These are phyloP conservation scores for Mariannaea elegans DNA, from an alignment of 2,329 filamentous ascomycete genomes.

Conservation along the genomic window DNA sequence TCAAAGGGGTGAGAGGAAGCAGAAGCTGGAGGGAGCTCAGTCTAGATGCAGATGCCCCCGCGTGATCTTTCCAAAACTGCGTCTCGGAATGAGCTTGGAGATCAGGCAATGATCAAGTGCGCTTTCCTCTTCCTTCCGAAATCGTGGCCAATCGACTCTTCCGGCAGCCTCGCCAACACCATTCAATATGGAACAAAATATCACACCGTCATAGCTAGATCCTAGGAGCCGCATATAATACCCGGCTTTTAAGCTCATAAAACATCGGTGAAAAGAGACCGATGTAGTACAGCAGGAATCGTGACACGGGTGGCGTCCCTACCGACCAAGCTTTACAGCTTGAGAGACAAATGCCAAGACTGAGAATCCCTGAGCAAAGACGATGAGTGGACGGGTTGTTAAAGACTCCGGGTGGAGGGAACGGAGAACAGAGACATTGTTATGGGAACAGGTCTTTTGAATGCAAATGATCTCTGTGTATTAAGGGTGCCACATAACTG, in stretches of 20 bases:
- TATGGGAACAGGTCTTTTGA: background rate
- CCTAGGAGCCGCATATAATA: conserved; percentile 9
- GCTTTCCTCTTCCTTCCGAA: background rate
- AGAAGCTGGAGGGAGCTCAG: background rate
- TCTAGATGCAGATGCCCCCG: background rate
- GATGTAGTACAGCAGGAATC: conserved; percentile 22
- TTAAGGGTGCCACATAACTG: conserved; percentile 3
- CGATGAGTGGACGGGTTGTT: background rate
- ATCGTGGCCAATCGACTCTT: background rate
- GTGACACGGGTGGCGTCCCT: conserved; percentile 26
- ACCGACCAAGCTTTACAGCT: conserved; percentile 1
- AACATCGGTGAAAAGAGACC: conserved; percentile 22
- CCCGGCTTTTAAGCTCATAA: conserved; percentile 8
- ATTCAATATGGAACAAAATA: background rate
- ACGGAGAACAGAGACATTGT: conserved; percentile 4
- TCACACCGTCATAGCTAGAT: conserved; percentile 10
- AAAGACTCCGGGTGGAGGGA: background rate
- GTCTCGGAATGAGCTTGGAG: background rate
- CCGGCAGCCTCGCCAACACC: background rate
- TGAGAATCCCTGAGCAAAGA: background rate
- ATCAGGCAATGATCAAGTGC: background rate
- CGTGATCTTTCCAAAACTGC: conserved; percentile 8
- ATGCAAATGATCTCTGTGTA: background rate
- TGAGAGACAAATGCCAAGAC: background rate
- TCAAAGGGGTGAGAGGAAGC: conserved; percentile 9